Evolutionary conservation across 768 basidiomycete genomes (phyloP).

Genomic region (Russula emetica): DNA sequence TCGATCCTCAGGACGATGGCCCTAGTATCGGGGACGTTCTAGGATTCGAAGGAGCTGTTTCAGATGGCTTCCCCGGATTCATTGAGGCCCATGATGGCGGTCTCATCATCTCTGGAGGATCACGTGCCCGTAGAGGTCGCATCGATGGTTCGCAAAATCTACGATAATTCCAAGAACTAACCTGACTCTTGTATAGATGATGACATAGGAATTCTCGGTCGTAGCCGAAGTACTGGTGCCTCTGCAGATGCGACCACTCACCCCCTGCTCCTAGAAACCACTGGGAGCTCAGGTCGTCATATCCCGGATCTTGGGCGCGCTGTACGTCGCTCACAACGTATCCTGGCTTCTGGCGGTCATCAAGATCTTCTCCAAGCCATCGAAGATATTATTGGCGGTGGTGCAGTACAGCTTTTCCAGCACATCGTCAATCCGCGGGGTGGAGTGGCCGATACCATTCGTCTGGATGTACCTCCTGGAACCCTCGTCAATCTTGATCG

Average conservation of each 20-base stretch:
- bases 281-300: conserved; percentile 43
- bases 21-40: conserved; percentile 26
- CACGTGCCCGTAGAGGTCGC: conserved; percentile 24
- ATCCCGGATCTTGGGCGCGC: conserved; percentile 44
- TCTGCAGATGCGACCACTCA: conserved; percentile 74
- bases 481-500: conserved; percentile 59
- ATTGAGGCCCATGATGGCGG: conserved; percentile 26
- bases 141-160: conserved; percentile 20
- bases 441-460: conserved; percentile 60
- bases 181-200: conserved; percentile 39
- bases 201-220: conserved; percentile 58
- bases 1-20: conserved; percentile 32
- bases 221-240: conserved; percentile 48
- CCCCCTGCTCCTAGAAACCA: conserved; percentile 71
- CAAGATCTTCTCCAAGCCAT: conserved; percentile 68
- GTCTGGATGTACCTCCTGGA: conserved; percentile 70
- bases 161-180: background rate
- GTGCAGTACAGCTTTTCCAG: conserved; percentile 78
- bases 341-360: conserved; percentile 41
- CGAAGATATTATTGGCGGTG: conserved; percentile 75
- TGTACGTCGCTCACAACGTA: conserved; percentile 40
- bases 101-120: conserved; percentile 25
- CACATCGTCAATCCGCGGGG: conserved; percentile 64
- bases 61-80: conserved; percentile 28
- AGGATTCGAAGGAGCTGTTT: conserved; percentile 24